Conservation (phyloP, 2,329 filamentous ascomycete genomes). For the Colletotrichum nymphaeae region DNA sequence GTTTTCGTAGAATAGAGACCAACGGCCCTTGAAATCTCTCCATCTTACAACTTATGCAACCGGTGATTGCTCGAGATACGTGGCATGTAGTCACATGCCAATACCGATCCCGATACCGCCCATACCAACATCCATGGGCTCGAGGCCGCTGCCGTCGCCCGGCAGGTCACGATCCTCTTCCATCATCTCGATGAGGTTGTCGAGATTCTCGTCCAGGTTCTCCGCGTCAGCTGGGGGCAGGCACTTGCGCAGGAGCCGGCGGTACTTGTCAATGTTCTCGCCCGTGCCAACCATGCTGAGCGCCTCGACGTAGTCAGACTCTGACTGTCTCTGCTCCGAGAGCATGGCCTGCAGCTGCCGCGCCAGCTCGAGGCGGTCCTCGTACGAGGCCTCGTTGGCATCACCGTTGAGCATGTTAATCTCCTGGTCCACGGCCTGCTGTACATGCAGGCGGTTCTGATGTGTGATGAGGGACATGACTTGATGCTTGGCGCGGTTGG, state of each 20-base stretch:
- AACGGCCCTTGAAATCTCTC: not conserved
- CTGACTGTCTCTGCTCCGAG: slow-evolving; percentile 69
- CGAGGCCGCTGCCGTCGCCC: slow-evolving; percentile 44
- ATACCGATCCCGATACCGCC: slow-evolving; percentile 25
- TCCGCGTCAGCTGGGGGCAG: slow-evolving; percentile 75
- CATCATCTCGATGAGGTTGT: slow-evolving; percentile 72
- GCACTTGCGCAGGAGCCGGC: slow-evolving; percentile 75
- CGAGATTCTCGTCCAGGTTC: slow-evolving; percentile 73
- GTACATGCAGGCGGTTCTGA: slow-evolving; percentile 64
- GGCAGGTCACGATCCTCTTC: slow-evolving; percentile 68
- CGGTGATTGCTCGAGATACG: slow-evolving; percentile 9
- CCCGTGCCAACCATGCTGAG: slow-evolving; percentile 76
- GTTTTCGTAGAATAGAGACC: not conserved
- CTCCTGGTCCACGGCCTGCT: slow-evolving; percentile 63
- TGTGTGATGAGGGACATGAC: slow-evolving; percentile 61
- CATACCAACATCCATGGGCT: slow-evolving; percentile 42
- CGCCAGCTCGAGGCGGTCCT: slow-evolving; percentile 68
- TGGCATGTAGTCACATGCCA: slow-evolving; percentile 13
- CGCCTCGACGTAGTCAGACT: slow-evolving; percentile 76
- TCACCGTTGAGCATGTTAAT: slow-evolving; percentile 62
- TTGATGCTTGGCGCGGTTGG: slow-evolving; percentile 59
- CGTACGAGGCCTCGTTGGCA: slow-evolving; percentile 57
- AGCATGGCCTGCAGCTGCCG: slow-evolving; percentile 67
- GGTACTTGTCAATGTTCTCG: slow-evolving; percentile 80
- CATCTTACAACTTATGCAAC: slow-evolving; percentile 14